These are phyloP conservation scores for Piper betle DNA, from an alignment of 164 flowering plant species.

Conservation along the genomic window DNA sequence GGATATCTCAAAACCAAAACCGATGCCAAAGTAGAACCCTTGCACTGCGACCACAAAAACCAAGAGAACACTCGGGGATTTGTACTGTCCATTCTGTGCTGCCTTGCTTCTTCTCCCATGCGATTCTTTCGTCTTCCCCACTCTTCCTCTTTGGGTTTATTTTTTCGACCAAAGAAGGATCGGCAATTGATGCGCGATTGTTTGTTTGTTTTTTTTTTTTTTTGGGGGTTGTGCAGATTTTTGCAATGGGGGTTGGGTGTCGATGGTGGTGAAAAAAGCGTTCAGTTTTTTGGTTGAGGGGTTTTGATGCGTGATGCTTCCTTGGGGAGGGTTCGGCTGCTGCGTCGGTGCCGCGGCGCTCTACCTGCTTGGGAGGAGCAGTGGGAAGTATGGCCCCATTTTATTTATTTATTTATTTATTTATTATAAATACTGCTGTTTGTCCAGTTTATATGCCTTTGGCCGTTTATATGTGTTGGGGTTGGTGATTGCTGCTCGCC, in stretches of 20 bases:
- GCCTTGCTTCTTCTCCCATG: too few relatives aligned
- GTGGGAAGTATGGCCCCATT: slow-evolving; percentile 42
- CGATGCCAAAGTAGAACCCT: too few relatives aligned
- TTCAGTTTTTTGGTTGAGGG: background rate
- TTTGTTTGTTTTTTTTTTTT: background rate
- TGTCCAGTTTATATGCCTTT: background rate
- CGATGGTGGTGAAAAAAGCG: background rate
- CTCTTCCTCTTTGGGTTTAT: too few relatives aligned
- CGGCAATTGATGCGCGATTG: background rate
- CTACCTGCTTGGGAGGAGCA: slow-evolving; percentile 82
- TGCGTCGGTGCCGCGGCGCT: slow-evolving; percentile 93
- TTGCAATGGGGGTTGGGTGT: background rate
- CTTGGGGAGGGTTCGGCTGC: slow-evolving; percentile 88
- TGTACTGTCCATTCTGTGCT: too few relatives aligned
- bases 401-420: background rate
- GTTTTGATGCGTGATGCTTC: slow-evolving; percentile 35
- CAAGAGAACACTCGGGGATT: too few relatives aligned
- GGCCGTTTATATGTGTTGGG: background rate
- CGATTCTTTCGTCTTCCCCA: too few relatives aligned
- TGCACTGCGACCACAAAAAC: too few relatives aligned
- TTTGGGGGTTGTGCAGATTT: background rate
- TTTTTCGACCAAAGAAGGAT: too few relatives aligned
- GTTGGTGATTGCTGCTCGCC: slow-evolving; percentile 1
- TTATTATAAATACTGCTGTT: background rate
- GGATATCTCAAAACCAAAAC: too few relatives aligned